These are phyloP conservation scores for Schrenkiella parvula DNA, from an alignment of 345 rosid species.

Conservation along the genomic window DNA sequence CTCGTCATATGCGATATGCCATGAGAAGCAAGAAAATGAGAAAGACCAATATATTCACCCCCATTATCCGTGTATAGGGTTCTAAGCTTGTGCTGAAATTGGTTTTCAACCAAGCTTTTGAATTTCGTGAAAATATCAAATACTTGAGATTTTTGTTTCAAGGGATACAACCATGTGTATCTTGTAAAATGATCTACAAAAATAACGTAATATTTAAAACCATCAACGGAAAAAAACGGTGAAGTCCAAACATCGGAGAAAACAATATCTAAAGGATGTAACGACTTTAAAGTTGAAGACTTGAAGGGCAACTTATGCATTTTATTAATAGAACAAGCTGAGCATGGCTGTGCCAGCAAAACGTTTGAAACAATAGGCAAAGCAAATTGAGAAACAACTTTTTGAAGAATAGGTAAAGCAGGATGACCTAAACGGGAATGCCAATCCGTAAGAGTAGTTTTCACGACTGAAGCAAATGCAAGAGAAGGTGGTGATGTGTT, in stretches of 20 bases:
- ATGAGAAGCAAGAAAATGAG: accelerated
- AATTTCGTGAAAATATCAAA: not conserved
- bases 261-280: not conserved
- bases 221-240: accelerated
- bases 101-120: not conserved
- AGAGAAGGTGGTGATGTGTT: no score
- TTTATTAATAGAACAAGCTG: not conserved
- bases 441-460: no score
- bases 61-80: not conserved
- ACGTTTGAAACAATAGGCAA: not conserved
- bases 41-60: not conserved
- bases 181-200: not conserved
- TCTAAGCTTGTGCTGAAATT: not conserved
- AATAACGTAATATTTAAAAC: not conserved
- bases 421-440: no score
- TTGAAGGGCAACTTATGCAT: not conserved
- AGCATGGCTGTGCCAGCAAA: not conserved
- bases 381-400: not conserved
- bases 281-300: not conserved
- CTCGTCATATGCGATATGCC: not conserved
- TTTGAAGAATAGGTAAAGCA: not conserved
- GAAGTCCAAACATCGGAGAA: not conserved
- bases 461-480: no score
- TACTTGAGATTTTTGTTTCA: not conserved
- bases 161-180: not conserved